Base-by-base conservation (phyloP, 805 yeast genomes). In the Lipomyces yamanashiensis region DNA sequence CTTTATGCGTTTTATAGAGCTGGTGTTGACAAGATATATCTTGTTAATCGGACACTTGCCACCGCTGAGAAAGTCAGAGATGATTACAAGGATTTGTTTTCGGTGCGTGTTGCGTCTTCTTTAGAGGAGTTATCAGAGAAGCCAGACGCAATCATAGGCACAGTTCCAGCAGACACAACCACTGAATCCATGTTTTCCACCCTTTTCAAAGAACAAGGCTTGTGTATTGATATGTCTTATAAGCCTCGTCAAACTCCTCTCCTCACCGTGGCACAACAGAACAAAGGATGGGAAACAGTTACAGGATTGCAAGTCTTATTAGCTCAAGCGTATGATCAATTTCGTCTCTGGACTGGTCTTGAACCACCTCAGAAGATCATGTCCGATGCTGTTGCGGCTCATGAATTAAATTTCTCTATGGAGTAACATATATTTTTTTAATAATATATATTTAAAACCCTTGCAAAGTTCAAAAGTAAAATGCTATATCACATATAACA, bases 1-100 rank as follows among this genome's bases (percentile, higher is more conserved):
- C 85, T 90, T n/a, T 92, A 84, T 74, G 97, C 98, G 0, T 80
- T 95, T 69, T 84, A 85, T 73, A 73, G 84, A 63, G 78, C 92
- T 80, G 97, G 97, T 1, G 91, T 96, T 75, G 71, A 78, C 33
- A 85, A 80, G 69, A 89, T 93, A 65, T 90, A 85, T 77, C 79
- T 92, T 79, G 73, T 89, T 60, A 92, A 92, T 79, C 85, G 98
- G 75, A 90, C 96, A 1, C 75, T 78, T 0, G 77, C 86, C 9
- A 90, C 90, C 72, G 78, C 90, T 59, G 72, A 74, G 23, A 86
- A 81, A 0, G 78, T 93, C 68, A 84, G 83, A 66, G 74, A 80
- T 0, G 76, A 82, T 2, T 88, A 92, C 80, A 88, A 91, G 19
- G 77, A 88, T 92, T 3, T 74, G 80, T 43, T 43, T n/a, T 3